phyloP scores from a whole-genome alignment of 140 eudicot genomes.

The Senecio squalidus region DNA sequence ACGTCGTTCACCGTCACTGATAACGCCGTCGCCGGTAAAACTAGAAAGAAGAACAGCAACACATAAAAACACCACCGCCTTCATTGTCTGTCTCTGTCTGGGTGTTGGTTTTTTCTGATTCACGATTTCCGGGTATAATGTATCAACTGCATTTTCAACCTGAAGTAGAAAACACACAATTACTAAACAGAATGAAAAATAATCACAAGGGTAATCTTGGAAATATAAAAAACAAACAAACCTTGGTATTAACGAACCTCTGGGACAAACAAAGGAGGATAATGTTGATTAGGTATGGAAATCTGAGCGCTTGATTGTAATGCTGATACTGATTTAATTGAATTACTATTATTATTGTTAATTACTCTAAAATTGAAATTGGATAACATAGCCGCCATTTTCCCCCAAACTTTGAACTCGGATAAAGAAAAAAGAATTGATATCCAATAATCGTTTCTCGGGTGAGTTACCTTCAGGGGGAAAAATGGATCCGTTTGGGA shows the following conservation, averaged over 20 bases:
- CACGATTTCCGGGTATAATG: conserved; percentile 59
- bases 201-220: too few relatives aligned
- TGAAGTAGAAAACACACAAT: conserved; percentile 7
- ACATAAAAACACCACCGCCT: too few relatives aligned
- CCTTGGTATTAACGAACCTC: conserved; percentile 8
- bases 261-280: conserved; percentile 39
- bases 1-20: conserved; percentile 58
- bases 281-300: conserved; percentile 24
- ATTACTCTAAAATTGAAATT: conserved; percentile 4
- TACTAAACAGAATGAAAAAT: too few relatives aligned
- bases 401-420: not conserved
- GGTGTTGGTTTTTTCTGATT: too few relatives aligned
- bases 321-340: conserved; percentile 6
- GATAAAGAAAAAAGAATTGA: not conserved
- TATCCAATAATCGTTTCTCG: too few relatives aligned
- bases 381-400: conserved; percentile 45
- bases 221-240: too few relatives aligned
- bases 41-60: too few relatives aligned
- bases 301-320: conserved; percentile 26
- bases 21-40: too few relatives aligned
- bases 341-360: not conserved
- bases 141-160: conserved; percentile 85
- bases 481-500: too few relatives aligned
- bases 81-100: too few relatives aligned
- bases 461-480: too few relatives aligned